Base-by-base conservation (phyloP, 2,329 filamentous ascomycete species). In the Aspergillus sp. region DNA sequence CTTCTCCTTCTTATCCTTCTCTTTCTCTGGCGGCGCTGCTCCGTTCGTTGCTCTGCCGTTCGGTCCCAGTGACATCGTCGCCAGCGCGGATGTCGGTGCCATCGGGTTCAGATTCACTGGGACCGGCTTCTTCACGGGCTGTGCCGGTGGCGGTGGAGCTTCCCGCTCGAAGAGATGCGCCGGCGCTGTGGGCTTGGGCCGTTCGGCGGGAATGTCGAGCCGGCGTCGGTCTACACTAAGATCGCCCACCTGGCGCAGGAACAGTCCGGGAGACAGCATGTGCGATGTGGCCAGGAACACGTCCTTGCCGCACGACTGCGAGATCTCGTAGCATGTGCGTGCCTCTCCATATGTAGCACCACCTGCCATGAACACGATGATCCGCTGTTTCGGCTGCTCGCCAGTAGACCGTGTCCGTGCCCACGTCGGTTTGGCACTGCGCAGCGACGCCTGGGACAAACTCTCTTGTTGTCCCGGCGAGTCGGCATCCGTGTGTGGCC, bases 361-460 rank as follows among this genome's bases (percentile, higher is more conserved):
- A 51, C 95, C 95, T 1, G 94, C 95, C 84, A 98, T 89, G 74
- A 96, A 98, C 15, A 98, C 88, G 61, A 99, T 90, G 57, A 98
- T 84, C 55, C 95, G 88, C 74, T 99, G 95, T 56, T 90, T 87
- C 65, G 93, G 96, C 73, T 98, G 94, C 62, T 83, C 86, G 61
- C 81, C 88, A 27, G 87, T 85, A 49, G 89, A 84, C 47, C 92
- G 88, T 8, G 90, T 89, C 56, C 91, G 91, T 2, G 95, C 95
- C 95, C 95, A 99, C 44, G 93, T 96, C 1, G 94, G 95, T 70
- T 96, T 96, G 15, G 92, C 92, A 8, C 91, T 91, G 60, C 95
- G 90, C 23, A 99, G 84, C 13, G 94, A 98, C 11, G 90, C 86
- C 65, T 90, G 82, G 1, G 81, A 77, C 38, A 80, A 81, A 66